phyloP scores from a whole-genome alignment of 1,284 basidiomycete genomes.

The Anthracocystis setariae region DNA sequence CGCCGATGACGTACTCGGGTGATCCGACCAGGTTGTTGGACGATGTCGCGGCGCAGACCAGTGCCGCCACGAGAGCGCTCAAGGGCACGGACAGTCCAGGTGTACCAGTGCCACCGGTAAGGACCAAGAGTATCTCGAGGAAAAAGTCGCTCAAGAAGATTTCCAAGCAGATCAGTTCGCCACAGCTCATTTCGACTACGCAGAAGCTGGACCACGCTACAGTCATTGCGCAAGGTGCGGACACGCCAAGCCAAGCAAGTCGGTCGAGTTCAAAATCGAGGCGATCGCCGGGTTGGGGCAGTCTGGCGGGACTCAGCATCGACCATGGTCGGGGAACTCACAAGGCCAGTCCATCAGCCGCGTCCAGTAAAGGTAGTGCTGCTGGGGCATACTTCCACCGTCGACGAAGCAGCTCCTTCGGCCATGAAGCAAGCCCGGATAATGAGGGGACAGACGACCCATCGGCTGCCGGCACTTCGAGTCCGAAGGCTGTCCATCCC shows the following conservation, averaged over 20 bases:
- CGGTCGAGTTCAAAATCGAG: slow-evolving; percentile 8
- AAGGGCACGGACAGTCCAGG: slow-evolving; percentile 49
- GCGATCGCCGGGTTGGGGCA: slow-evolving; percentile 32
- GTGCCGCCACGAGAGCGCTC: slow-evolving; percentile 56
- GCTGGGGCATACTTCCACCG: slow-evolving; percentile 38
- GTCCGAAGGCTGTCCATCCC: slow-evolving; percentile 5
- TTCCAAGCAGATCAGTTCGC: slow-evolving; percentile 55
- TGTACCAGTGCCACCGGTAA: slow-evolving; percentile 28
- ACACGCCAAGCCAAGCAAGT: slow-evolving; percentile 7
- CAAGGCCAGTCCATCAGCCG: slow-evolving; percentile 15
- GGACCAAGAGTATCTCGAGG: slow-evolving; percentile 52
- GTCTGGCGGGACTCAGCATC: slow-evolving; percentile 8
- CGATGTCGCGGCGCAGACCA: slow-evolving; percentile 58
- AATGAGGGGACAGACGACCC: slow-evolving; percentile 11
- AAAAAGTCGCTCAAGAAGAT: slow-evolving; percentile 53
- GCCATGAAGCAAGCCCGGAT: slow-evolving; percentile 35
- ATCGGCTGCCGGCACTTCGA: neutral
- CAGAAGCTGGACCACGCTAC: slow-evolving; percentile 53
- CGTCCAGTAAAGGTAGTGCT: slow-evolving; percentile 20
- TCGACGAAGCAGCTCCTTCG: slow-evolving; percentile 56
- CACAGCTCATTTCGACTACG: slow-evolving; percentile 58
- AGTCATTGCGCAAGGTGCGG: slow-evolving; percentile 18
- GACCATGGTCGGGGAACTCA: slow-evolving; percentile 8
- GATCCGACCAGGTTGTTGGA: slow-evolving; percentile 38
- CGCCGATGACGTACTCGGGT: slow-evolving; percentile 4